Evolutionary conservation across 768 basidiomycete species (phyloP).

Genomic region (Phlegmacium glaucopus): DNA sequence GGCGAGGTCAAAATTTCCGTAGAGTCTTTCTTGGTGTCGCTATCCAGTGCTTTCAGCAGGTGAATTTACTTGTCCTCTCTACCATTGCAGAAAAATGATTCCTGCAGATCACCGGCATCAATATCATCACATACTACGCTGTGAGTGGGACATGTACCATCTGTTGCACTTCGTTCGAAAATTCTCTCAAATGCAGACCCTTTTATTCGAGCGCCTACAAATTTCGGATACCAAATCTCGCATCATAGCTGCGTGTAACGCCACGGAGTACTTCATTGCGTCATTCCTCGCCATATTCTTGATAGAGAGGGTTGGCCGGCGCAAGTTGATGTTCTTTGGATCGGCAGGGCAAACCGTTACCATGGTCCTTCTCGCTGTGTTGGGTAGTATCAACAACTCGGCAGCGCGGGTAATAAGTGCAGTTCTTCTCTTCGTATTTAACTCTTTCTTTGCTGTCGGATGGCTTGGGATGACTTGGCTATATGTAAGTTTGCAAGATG

Average conservation of each 20-base stretch:
- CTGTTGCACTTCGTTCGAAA: not conserved
- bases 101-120: conserved; percentile 54
- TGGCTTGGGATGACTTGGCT: conserved; percentile 75
- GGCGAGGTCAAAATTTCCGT: conserved; percentile 59
- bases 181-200: conserved; percentile 31
- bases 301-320: conserved; percentile 71
- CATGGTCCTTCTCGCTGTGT: conserved; percentile 57
- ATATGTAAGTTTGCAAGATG: conserved; percentile 39
- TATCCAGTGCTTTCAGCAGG: conserved; percentile 66
- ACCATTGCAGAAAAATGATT: not conserved
- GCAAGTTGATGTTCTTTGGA: conserved; percentile 69
- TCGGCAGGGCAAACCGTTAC: conserved; percentile 56
- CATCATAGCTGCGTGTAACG: conserved; percentile 64
- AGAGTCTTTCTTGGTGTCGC: conserved; percentile 51
- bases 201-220: conserved; percentile 57
- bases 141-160: conserved; percentile 8
- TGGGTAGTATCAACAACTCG: conserved; percentile 48
- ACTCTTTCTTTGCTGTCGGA: conserved; percentile 66
- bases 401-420: conserved; percentile 50
- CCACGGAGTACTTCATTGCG: conserved; percentile 69
- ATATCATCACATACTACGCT: conserved; percentile 60
- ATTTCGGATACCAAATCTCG: conserved; percentile 55
- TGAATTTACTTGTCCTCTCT: conserved; percentile 2
- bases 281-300: conserved; percentile 69
- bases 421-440: conserved; percentile 65